Percentiles rank a stretch among this genome's conserved stretches.
phyloP scores from a whole-genome alignment of 1,284 basidiomycete genomes.

The Ustilago curta region DNA sequence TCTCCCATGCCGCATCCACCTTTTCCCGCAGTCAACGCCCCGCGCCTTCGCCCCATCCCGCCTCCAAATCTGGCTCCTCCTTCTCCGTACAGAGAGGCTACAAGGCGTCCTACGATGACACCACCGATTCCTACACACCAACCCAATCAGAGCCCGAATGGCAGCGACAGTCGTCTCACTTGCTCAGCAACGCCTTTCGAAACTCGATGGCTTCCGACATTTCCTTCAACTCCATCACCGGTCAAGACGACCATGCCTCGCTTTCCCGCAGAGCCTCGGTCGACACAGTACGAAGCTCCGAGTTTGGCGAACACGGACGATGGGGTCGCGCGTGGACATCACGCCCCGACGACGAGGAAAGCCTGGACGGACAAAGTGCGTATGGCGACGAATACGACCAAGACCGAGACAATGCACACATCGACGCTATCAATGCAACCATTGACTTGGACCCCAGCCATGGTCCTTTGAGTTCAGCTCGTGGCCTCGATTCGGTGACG shows the following conservation, averaged over 20 bases:
- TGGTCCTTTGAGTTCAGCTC: constrained; percentile 10
- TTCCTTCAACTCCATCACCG: constrained; percentile 59
- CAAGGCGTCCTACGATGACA: constrained; percentile 33
- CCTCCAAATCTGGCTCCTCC: constrained; percentile 20
- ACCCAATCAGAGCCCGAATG: constrained; percentile 10
- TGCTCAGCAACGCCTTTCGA: constrained; percentile 53
- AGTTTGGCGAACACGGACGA: constrained; percentile 59
- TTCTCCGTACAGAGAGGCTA: constrained; percentile 40
- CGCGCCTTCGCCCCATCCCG: constrained; percentile 14
- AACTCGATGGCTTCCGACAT: constrained; percentile 56
- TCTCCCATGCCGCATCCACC: constrained; percentile 29
- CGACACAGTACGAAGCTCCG: constrained; percentile 61
- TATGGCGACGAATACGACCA: constrained; percentile 33
- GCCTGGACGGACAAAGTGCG: constrained; percentile 44
- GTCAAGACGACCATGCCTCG: constrained; percentile 10
- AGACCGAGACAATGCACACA: background rate
- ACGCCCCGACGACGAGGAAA: constrained; percentile 59
- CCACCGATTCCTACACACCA: constrained; percentile 14
- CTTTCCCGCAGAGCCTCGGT: constrained; percentile 47
- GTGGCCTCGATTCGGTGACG: constrained; percentile 32
- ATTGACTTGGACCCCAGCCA: constrained; percentile 23
- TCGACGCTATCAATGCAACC: constrained; percentile 6
- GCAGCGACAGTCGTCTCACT: constrained; percentile 40
- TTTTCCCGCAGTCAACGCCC: constrained; percentile 20
- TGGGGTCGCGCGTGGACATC: constrained; percentile 61